Evolutionary conservation across 257 asterid genomes (phyloP).

Genomic region (Solanum gracilifrons): DNA sequence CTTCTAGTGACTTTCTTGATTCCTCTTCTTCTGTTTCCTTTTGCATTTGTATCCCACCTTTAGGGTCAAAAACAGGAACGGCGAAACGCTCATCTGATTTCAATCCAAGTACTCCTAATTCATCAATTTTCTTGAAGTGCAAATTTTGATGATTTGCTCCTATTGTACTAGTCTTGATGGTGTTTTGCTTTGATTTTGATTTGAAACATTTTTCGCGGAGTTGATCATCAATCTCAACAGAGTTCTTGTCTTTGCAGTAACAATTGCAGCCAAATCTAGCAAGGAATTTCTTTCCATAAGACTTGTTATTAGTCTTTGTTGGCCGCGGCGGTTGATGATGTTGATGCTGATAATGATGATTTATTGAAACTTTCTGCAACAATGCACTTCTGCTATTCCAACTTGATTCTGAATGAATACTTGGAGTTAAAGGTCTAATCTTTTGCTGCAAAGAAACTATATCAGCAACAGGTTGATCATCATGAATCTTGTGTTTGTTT

Average conservation of each 20-base stretch:
- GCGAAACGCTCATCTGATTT: slow-evolving; percentile 6
- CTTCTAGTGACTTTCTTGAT: slow-evolving; percentile 21
- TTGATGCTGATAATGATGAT: slow-evolving; percentile 13
- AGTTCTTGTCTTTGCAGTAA: slow-evolving; percentile 40
- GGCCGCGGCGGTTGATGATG: slow-evolving; percentile 16
- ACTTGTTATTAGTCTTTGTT: slow-evolving; percentile 15
- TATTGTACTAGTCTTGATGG: neutral
- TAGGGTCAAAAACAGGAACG: slow-evolving; percentile 15
- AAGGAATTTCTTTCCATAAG: slow-evolving; percentile 30
- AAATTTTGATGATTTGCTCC: neutral
- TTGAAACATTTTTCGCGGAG: slow-evolving; percentile 4
- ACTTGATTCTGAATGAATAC: slow-evolving; percentile 51
- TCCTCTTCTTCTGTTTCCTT: slow-evolving; percentile 10
- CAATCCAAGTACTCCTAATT: neutral
- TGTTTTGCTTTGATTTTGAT: slow-evolving; percentile 1
- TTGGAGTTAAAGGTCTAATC: slow-evolving; percentile 19
- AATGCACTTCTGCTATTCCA: slow-evolving; percentile 49
- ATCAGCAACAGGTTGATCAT: slow-evolving; percentile 16
- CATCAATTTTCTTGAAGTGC: slow-evolving; percentile 11
- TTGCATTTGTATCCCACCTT: neutral
- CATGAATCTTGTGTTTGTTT: slow-evolving; percentile 16
- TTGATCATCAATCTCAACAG: slow-evolving; percentile 29
- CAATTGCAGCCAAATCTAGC: slow-evolving; percentile 52
- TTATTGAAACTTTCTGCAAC: slow-evolving; percentile 22
- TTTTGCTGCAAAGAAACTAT: slow-evolving; percentile 11